phyloP scores from a whole-genome alignment of 139 green algal genomes.

The Coccomyxa sp. region DNA sequence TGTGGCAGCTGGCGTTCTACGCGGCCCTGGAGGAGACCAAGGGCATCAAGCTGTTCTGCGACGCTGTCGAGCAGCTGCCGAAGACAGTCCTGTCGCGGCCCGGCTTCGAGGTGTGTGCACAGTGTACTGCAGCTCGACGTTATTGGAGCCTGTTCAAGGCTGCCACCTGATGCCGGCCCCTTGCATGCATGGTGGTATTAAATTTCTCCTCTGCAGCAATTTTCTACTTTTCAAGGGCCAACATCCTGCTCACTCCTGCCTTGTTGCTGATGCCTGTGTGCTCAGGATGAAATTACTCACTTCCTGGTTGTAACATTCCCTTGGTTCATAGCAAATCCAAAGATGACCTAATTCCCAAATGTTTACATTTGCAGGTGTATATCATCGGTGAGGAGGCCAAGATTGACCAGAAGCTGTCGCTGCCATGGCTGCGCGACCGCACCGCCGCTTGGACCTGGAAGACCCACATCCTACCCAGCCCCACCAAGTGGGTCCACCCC shows the following conservation, averaged over 20 bases:
- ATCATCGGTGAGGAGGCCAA: neutral
- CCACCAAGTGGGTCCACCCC: neutral
- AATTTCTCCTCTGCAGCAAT: no score
- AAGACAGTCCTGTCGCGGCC: neutral
- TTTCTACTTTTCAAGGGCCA: no score
- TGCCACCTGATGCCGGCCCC: no score
- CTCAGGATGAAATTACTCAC: no score
- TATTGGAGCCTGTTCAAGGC: neutral
- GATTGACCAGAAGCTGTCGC: neutral
- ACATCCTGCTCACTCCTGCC: no score
- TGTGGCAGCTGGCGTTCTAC: slow-evolving; percentile 5
- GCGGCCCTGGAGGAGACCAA: neutral
- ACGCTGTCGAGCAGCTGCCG: neutral
- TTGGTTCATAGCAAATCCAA: no score
- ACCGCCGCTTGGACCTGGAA: neutral
- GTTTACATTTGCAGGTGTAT: neutral
- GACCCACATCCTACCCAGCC: neutral
- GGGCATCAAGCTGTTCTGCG: slow-evolving; percentile 2
- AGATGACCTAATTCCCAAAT: no score
- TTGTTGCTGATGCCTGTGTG: no score
- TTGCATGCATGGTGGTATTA: no score
- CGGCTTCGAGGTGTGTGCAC: neutral
- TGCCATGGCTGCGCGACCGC: neutral
- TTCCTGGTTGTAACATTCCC: no score
- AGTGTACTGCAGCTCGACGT: neutral